Base-by-base conservation (phyloP, 1,139 yeast genomes). In the Zygosaccharomyces sapae region DNA sequence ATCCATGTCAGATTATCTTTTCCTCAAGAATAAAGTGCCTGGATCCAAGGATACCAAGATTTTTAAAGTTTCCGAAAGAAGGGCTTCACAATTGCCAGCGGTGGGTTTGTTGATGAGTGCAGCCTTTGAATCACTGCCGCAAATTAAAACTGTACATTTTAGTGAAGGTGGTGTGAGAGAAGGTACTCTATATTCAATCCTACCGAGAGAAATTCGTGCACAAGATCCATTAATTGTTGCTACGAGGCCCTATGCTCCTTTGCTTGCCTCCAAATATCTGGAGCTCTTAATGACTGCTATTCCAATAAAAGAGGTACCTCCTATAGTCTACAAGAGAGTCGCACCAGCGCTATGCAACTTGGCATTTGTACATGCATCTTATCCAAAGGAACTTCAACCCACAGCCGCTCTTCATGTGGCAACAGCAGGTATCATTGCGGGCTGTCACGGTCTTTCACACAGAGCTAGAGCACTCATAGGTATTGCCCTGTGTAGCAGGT, bases 121-220 rank as follows among this genome's bases (percentile, higher is more conserved):
- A 0, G 79, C 81, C 0, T 71, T 79, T 53, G 77, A 75, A 52
- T 73, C 80, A 1, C 62, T 80, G 36, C 86, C 86, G n/a, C 69
- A 68, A 33, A 70, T 81, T 36, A 77, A 77, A 52, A 76, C 81
- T 2, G 74, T 82, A 24, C 76, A 80, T 54, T 82, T 82, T 60
- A 75, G 81, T 48, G 86, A 82, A 59, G 87, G 86, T 51, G 86
- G 86, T 48, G 81, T 82, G 18, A 72, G 88, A 54, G 88, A 83
- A 66, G 88, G 88, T 48, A 80, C 80, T 1, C 57, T 83, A 34
- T 83, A 78, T 59, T 78, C 83, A 9, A 74, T 75, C 56, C 67
- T 82, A 33, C 79, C 85, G 13, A 67, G 72, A 18, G 72, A 71
- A 33, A 71, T 80, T 31, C 73, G 82, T 47, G 65, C 74, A 5